Evolutionary conservation across 768 basidiomycete genomes (phyloP), one percentile per base, ranked within the genome.

Genomic region (Phlegmacium glaucopus): DNA sequence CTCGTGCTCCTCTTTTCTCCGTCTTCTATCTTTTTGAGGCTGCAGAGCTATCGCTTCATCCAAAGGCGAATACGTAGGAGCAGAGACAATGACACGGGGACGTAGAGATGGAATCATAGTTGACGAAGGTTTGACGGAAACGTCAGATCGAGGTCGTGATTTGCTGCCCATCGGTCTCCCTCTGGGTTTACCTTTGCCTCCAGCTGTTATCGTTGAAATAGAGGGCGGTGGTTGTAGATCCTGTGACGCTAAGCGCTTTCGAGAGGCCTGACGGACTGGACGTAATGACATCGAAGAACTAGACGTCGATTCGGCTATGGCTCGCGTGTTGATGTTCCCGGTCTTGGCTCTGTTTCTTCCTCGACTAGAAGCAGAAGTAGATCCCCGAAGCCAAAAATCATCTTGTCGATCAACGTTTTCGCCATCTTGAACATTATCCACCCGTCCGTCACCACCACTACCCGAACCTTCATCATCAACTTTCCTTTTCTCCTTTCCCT

Each of bases 51-150:
- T 37, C 1, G 47, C 51, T 17, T 48, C 51, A 18, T 54, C 43
- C 46, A 48, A 37, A 15, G 43, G 42, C 16, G 49, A 47, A 27
- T 48, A 44, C 6, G 40, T 41, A 34, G 48, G 37, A 4, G 29
- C 41, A 37, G 28, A 37, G 10, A 45, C 29, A 22, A 51, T 50
- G 13, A 50, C 40, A 9, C 47, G 47, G 7, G 54, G 48, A 1
- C 44, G 52, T 41, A 62, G 54, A 10, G 63, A 48, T 22, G 64
- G 62, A 28, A 66, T 62, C 46, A 67, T 52, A 4, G 42, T 36
- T 18, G 41, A 12, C 42, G 43, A 16, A 12, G 35, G 11, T 42
- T 37, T 17, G 30, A 10, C 29, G 32, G 16, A 27, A 28, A 38
- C 32, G 25, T 22, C 39, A n/a, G 39, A n/a, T n/a, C 32, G 32